phyloP scores from a whole-genome alignment of 2,329 filamentous ascomycete species.

The Colletotrichum limetticola region DNA sequence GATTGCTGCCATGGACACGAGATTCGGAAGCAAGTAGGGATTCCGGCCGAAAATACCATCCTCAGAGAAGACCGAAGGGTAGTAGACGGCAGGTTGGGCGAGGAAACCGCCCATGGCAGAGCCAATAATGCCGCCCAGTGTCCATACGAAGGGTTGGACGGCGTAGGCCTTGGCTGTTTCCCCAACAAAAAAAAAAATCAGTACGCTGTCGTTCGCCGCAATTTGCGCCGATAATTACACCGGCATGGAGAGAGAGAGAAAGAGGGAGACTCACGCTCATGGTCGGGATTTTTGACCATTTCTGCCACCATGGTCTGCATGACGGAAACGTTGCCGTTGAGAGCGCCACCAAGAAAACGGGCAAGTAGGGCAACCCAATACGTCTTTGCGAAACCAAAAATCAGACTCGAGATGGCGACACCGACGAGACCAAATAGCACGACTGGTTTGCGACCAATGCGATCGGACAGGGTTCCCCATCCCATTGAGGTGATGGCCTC shows the following conservation, averaged over 20 bases:
- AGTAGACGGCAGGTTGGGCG: constrained; percentile 48
- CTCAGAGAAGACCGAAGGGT: constrained; percentile 47
- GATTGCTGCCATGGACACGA: constrained; percentile 72
- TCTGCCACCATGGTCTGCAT: constrained; percentile 56
- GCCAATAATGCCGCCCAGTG: constrained; percentile 48
- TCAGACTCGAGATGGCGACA: constrained; percentile 50
- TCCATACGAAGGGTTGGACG: constrained; percentile 51
- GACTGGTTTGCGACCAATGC: constrained; percentile 47
- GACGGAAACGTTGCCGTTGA: constrained; percentile 53
- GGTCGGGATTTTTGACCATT: constrained; percentile 53
- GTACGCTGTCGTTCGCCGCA: neutral
- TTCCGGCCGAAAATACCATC: constrained; percentile 66
- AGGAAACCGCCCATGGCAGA: constrained; percentile 51
- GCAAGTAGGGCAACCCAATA: constrained; percentile 56
- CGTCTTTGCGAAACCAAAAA: constrained; percentile 52
- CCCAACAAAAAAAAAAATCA: constrained; percentile 4
- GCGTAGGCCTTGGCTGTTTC: constrained; percentile 46
- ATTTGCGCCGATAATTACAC: neutral
- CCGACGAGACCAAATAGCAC: constrained; percentile 45
- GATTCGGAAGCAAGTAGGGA: constrained; percentile 69
- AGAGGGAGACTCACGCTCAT: constrained; percentile 45
- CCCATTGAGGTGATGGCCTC: constrained; percentile 54
- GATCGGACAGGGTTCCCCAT: constrained; percentile 54
- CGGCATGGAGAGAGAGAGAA: neutral
- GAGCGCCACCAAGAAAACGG: constrained; percentile 50